Percentiles rank a stretch among this genome's conserved stretches.
These are phyloP conservation scores for Agarophyton chilense DNA, from an alignment of 23 red algal species.

Conservation along the genomic window DNA sequence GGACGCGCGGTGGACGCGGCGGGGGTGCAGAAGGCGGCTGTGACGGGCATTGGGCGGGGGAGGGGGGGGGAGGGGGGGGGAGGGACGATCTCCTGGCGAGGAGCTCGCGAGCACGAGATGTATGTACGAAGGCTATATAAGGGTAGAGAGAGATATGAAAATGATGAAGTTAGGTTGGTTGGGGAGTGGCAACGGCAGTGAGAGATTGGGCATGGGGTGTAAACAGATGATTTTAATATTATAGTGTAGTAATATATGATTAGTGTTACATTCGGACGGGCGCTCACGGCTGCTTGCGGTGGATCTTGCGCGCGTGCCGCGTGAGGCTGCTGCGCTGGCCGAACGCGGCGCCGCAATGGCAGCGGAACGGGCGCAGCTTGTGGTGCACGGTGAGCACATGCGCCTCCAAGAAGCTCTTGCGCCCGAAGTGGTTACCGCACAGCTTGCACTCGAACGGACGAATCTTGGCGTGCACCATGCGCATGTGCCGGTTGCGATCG, in stretches of 20 bases:
- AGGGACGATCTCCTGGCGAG: no score
- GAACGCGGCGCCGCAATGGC: constrained; percentile 71
- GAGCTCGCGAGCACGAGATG: no score
- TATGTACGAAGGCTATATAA: no score
- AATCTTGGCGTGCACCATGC: constrained; percentile 81
- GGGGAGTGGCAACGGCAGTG: not conserved
- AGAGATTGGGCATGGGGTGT: not conserved
- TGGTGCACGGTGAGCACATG: constrained; percentile 75
- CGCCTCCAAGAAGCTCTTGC: constrained; percentile 59
- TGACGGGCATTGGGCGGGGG: not conserved
- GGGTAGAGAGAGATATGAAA: not conserved
- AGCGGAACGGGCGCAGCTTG: constrained; percentile 61
- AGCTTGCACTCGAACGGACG: constrained; percentile 72
- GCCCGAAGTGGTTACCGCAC: constrained; percentile 68
- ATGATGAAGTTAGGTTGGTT: not conserved
- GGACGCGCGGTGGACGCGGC: not conserved
- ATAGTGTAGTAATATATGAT: no score
- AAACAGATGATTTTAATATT: no score
- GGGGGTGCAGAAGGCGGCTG: no score
- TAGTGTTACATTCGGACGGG: no score
- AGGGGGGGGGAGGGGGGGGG: not conserved
- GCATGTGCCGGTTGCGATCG: constrained; percentile 70
- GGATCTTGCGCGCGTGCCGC: constrained; percentile 67
- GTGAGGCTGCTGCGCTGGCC: constrained; percentile 67
- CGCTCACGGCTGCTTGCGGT: constrained; percentile 50